A percentile compares a stretch with the other conserved stretches of the same genome.
Conservation (phyloP, 2,329 filamentous ascomycete genomes). For the Aaosphaeria arxii region DNA sequence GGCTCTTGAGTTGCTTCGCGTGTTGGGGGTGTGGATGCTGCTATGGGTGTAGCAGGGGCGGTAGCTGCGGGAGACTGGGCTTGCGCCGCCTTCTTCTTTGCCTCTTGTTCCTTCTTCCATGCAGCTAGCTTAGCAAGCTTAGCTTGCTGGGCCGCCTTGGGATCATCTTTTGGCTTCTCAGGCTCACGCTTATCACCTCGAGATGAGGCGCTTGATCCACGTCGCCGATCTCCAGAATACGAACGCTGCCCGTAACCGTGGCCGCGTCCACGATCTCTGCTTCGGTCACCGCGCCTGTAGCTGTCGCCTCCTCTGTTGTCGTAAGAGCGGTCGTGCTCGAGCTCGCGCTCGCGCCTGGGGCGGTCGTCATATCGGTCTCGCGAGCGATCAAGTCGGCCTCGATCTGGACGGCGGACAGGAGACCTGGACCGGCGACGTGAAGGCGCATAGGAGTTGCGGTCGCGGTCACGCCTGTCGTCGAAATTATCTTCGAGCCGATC, state of each 20-base stretch:
- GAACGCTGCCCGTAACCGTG: constrained; percentile 63
- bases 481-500: constrained; percentile 56
- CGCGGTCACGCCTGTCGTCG: constrained; percentile 4
- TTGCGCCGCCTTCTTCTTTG: constrained; percentile 65
- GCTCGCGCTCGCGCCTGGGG: constrained; percentile 65
- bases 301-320: constrained; percentile 68
- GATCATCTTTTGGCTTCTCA: constrained; percentile 28
- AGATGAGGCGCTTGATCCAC: constrained; percentile 6
- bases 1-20: constrained; percentile 45
- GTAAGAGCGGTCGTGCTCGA: constrained; percentile 58
- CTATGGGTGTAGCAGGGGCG: constrained; percentile 59
- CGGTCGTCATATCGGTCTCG: constrained; percentile 49
- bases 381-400: constrained; percentile 60
- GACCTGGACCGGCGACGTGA: constrained; percentile 5
- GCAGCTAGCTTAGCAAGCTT: constrained; percentile 70
- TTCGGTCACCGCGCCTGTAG: constrained; percentile 70
- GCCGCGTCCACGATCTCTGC: constrained; percentile 50
- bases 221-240: constrained; percentile 55
- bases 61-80: constrained; percentile 54
- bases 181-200: constrained; percentile 23
- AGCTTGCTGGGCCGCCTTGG: constrained; percentile 48
- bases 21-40: constrained; percentile 15
- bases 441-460: constrained; percentile 2
- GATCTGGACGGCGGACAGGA: constrained; percentile 13
- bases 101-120: constrained; percentile 81